Conservation (phyloP, 2,329 filamentous ascomycete species). For the Calonectria pauciramosa region DNA sequence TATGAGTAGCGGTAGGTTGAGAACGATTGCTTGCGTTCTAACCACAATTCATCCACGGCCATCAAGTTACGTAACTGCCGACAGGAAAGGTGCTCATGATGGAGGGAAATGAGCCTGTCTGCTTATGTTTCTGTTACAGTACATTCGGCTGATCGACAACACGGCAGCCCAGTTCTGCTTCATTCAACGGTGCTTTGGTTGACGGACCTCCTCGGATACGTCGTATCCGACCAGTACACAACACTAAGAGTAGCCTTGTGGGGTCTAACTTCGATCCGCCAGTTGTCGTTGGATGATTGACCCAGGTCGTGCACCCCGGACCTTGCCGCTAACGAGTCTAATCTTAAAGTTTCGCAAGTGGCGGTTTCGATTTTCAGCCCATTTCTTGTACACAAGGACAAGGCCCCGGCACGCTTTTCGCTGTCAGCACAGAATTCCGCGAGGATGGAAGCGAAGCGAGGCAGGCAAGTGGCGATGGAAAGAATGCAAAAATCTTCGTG, state of each 20-base stretch:
- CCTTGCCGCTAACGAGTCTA: conserved; percentile 39
- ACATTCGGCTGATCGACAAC: background rate
- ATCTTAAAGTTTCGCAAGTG: conserved; percentile 38
- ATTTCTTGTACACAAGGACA: background rate
- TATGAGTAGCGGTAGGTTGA: background rate
- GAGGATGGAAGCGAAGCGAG: background rate
- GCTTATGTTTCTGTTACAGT: no score
- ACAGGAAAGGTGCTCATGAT: no score
- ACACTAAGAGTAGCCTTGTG: conserved; percentile 7
- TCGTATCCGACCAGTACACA: background rate
- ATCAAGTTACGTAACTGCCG: background rate
- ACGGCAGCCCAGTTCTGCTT: background rate
- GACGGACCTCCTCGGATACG: background rate
- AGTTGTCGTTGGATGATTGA: conserved; percentile 25
- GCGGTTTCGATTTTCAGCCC: conserved; percentile 37
- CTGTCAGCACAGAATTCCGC: background rate
- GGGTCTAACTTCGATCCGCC: background rate
- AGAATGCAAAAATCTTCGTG: background rate
- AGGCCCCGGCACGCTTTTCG: background rate
- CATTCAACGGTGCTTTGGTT: background rate
- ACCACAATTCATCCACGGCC: background rate
- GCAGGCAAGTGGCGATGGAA: no score
- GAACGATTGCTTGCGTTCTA: background rate
- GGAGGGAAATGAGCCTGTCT: no score
- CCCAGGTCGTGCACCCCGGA: conserved; percentile 30